phyloP scores from a whole-genome alignment of 805 yeast genomes.

The Metschnikowia noctiluminum region DNA sequence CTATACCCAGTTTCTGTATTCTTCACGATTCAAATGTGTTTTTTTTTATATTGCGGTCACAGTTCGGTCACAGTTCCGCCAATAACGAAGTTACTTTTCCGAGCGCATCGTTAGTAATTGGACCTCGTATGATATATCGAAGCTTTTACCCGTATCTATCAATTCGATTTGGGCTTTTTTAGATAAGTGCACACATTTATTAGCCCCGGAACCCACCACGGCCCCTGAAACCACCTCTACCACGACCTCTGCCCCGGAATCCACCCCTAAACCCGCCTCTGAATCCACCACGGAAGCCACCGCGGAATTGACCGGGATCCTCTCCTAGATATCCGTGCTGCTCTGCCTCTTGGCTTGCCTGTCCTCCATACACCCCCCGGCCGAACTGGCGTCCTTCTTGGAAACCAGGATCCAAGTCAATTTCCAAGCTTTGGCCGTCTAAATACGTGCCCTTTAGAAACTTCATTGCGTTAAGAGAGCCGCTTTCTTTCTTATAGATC shows the following conservation, averaged over 20 bases:
- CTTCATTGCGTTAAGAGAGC: constrained; percentile 79
- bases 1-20: too few species aligned
- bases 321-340: constrained; percentile 18
- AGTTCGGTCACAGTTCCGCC: too few species aligned
- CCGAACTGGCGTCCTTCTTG: constrained; percentile 95
- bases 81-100: too few species aligned
- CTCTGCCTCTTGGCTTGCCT: constrained; percentile 64
- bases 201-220: constrained; percentile 20
- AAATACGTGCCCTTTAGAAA: constrained; percentile 77
- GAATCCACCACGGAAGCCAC: constrained; percentile 22
- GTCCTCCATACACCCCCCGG: constrained; percentile 90
- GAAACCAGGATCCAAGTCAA: constrained; percentile 95
- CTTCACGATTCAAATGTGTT: too few species aligned
- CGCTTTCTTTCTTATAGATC: constrained; percentile 62
- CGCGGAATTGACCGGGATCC: constrained; percentile 15
- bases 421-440: constrained; percentile 76
- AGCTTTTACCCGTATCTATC: too few species aligned
- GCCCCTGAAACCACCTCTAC: constrained; percentile 28
- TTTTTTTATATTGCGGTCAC: too few species aligned
- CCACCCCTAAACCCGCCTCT: constrained; percentile 49
- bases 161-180: too few species aligned
- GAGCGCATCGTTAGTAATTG: too few species aligned
- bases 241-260: constrained; percentile 36
- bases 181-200: too few species aligned
- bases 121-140: too few species aligned